Percentiles rank a stretch among this genome's conserved stretches.
These are phyloP conservation scores for Erythrobasidium hasegawianum DNA, from an alignment of 1,284 basidiomycete genomes.

Conservation along the genomic window DNA sequence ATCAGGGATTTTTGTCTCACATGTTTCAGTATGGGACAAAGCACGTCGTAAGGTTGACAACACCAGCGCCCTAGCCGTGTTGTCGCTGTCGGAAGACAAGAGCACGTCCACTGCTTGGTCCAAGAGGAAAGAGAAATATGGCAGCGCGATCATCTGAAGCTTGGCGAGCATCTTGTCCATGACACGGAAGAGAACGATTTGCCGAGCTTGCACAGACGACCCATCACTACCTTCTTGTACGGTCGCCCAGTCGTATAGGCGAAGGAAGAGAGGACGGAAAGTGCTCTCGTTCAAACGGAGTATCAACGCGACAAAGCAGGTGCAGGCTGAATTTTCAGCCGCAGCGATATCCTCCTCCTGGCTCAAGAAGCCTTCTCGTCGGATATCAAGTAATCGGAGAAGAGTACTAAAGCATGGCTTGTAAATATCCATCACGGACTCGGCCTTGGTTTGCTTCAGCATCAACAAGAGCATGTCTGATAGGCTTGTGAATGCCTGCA, in stretches of 20 bases:
- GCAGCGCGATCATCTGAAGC: slow-evolving; percentile 85
- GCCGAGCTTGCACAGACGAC: slow-evolving; percentile 52
- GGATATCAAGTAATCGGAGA: slow-evolving; percentile 70
- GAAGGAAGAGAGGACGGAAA: slow-evolving; percentile 88
- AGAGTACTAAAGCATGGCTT: slow-evolving; percentile 75
- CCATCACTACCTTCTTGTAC: slow-evolving; percentile 50
- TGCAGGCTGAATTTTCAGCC: slow-evolving; percentile 55
- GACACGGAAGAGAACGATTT: slow-evolving; percentile 67
- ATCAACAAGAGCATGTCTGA: slow-evolving; percentile 61
- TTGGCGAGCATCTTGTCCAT: slow-evolving; percentile 70
- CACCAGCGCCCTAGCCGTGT: slow-evolving; percentile 62
- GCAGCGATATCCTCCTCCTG: slow-evolving; percentile 46
- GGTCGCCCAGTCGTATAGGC: slow-evolving; percentile 93
- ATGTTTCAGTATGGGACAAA: slow-evolving; percentile 73
- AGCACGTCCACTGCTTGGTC: slow-evolving; percentile 64
- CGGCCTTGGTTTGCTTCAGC: slow-evolving; percentile 62
- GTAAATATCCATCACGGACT: slow-evolving; percentile 65
- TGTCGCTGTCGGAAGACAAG: slow-evolving; percentile 50
- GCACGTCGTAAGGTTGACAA: slow-evolving; percentile 66
- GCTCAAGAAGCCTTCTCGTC: slow-evolving; percentile 48
- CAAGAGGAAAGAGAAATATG: slow-evolving; percentile 75
- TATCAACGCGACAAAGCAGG: slow-evolving; percentile 80
- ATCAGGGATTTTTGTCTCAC: too few species aligned
- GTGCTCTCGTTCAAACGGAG: slow-evolving; percentile 89
- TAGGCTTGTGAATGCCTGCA: slow-evolving; percentile 32